A percentile compares a stretch with the other conserved stretches of the same genome.
Evolutionary conservation across 306 rosid species (phyloP).

Genomic region (Lathyrus aphaca): DNA sequence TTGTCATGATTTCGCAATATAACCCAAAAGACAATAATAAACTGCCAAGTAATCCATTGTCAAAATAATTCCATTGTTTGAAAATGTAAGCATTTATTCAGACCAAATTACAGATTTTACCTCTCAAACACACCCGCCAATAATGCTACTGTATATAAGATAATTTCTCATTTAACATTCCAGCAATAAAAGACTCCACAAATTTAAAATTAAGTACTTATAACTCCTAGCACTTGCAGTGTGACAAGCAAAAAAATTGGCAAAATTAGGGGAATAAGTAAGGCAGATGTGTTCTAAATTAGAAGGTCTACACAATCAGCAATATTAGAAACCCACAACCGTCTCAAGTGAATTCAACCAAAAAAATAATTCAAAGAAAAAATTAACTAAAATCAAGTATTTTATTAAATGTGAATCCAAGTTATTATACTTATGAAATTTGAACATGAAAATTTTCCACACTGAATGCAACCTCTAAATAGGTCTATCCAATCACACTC

Average conservation of each 20-base stretch:
- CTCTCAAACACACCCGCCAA: not conserved
- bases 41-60: constrained; percentile 23
- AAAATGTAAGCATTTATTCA: not conserved
- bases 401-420: constrained; percentile 27
- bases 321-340: constrained; percentile 15
- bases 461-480: constrained; percentile 16
- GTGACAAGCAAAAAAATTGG: not conserved
- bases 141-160: not conserved
- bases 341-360: constrained; percentile 16
- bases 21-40: constrained; percentile 9
- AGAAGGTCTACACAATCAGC: constrained; percentile 6
- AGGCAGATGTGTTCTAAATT: not conserved
- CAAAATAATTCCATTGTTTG: constrained; percentile 5
- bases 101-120: not conserved
- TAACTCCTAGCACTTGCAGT: constrained; percentile 21
- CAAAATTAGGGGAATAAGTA: not conserved
- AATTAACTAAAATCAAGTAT: constrained; percentile 24
- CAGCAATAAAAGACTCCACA: constrained; percentile 7
- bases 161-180: constrained; percentile 1
- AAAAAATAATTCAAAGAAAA: not conserved
- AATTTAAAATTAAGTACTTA: constrained; percentile 4
- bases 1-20: constrained; percentile 38
- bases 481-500: not conserved
- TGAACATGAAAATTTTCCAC: constrained; percentile 26
- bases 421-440: constrained; percentile 3